Conservation (phyloP, 2,329 filamentous ascomycete species). For the Claviceps sp. region DNA sequence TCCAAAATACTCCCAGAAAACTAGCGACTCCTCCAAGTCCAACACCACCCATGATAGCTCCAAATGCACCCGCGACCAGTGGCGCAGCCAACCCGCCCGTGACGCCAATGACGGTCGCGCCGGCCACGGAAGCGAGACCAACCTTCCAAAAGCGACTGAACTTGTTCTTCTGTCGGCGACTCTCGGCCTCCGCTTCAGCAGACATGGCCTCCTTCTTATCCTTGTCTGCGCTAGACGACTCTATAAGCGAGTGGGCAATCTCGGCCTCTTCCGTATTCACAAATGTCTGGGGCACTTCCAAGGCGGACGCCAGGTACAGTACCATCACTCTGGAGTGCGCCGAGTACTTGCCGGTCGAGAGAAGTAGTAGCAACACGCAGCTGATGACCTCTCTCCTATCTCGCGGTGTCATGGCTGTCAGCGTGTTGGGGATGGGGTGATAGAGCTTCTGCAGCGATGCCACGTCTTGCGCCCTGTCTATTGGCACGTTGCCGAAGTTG, state of each 20-base stretch:
- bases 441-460: conserved; percentile 37
- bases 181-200: conserved; percentile 63
- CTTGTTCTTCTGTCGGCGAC: conserved; percentile 58
- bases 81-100: conserved; percentile 87
- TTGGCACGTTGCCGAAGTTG: conserved; percentile 23
- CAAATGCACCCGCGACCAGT: conserved; percentile 72
- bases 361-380: conserved; percentile 54
- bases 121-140: conserved; percentile 74
- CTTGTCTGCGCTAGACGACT: conserved; percentile 39
- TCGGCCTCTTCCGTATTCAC: conserved; percentile 59
- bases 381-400: conserved; percentile 54
- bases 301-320: conserved; percentile 52
- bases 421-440: conserved; percentile 37
- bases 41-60: conserved; percentile 71
- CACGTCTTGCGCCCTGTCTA: conserved; percentile 25
- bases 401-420: conserved; percentile 40
- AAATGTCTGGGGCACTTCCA: conserved; percentile 47
- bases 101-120: conserved; percentile 79
- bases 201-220: conserved; percentile 40
- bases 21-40: conserved; percentile 76
- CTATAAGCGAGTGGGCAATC: conserved; percentile 61
- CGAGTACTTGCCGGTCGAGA: conserved; percentile 62
- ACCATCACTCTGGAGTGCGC: conserved; percentile 59
- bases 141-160: conserved; percentile 74
- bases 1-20: conserved; percentile 74